phyloP scores from a whole-genome alignment of 768 basidiomycete genomes.

The Podaxis sp. region DNA sequence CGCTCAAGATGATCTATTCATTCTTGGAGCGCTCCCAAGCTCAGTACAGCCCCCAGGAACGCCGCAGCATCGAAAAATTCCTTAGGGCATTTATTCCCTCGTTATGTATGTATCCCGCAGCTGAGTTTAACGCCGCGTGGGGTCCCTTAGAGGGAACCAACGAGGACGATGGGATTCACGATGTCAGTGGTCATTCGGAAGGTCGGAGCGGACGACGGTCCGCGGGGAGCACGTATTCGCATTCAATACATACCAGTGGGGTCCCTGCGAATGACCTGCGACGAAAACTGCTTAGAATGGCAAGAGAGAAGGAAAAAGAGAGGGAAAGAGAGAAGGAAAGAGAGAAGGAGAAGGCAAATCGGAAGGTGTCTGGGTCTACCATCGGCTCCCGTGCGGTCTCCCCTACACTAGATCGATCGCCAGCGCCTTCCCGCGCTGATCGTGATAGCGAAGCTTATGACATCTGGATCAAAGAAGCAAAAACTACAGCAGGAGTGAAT shows the following conservation, averaged over 20 bases:
- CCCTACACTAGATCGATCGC: constrained; percentile 34
- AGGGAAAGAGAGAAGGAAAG: constrained; percentile 25
- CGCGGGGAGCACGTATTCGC: constrained; percentile 38
- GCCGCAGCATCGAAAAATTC: constrained; percentile 82
- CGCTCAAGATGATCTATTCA: constrained; percentile 84
- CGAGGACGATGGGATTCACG: constrained; percentile 38
- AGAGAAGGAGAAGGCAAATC: constrained; percentile 21
- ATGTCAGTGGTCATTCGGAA: constrained; percentile 30
- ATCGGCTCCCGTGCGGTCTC: constrained; percentile 44
- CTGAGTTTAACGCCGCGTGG: constrained; percentile 66
- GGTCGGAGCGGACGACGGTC: constrained; percentile 49
- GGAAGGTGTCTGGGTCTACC: constrained; percentile 30
- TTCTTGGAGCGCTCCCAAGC: constrained; percentile 88
- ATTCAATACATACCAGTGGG: constrained; percentile 41
- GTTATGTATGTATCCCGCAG: constrained; percentile 68
- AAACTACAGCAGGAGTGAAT: constrained; percentile 23
- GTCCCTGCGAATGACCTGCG: constrained; percentile 69
- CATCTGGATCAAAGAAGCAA: constrained; percentile 61
- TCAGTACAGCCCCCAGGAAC: constrained; percentile 73
- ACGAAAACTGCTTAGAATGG: constrained; percentile 77
- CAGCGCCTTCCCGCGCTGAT: constrained; percentile 27
- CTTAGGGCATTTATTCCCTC: constrained; percentile 81
- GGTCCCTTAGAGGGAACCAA: constrained; percentile 53
- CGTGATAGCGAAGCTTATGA: constrained; percentile 38
- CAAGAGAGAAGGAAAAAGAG: constrained; percentile 52